Percentiles rank a stretch among this genome's conserved stretches.
phyloP scores from a whole-genome alignment of 306 rosid genomes.

The Malus domestica region DNA sequence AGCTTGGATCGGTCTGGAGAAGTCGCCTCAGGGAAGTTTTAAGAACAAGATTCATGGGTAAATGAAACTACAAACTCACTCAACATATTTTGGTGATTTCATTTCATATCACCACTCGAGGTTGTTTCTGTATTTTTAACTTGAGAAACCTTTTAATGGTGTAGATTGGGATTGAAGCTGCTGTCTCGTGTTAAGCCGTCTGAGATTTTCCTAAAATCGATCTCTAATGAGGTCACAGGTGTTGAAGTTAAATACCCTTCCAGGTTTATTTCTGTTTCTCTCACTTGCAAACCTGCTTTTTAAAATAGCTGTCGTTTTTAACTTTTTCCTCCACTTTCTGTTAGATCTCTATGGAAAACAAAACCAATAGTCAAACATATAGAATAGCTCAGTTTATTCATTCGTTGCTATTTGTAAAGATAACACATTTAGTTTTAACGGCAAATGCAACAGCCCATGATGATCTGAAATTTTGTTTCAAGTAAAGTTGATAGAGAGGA shows the following conservation, averaged over 20 bases:
- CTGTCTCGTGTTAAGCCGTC: constrained; percentile 81
- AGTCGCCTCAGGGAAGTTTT: constrained; percentile 56
- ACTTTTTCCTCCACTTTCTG: background rate
- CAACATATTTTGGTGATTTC: background rate
- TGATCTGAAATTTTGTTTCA: background rate
- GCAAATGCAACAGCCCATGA: background rate
- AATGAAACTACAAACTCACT: background rate
- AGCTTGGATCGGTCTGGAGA: constrained; percentile 71
- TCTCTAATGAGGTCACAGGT: constrained; percentile 62
- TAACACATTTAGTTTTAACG: background rate
- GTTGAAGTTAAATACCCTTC: constrained; percentile 78
- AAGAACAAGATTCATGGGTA: constrained; percentile 78
- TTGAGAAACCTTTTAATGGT: constrained; percentile 3
- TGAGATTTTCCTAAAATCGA: constrained; percentile 79
- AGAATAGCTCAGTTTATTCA: background rate
- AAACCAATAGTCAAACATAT: background rate
- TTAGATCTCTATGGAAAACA: background rate
- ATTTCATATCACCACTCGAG: background rate
- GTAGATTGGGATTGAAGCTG: constrained; percentile 71
- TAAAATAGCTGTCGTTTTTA: background rate
- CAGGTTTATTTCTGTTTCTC: constrained; percentile 44
- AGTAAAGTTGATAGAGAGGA: background rate
- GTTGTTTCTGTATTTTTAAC: background rate
- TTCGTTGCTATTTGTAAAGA: background rate
- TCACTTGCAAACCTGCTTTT: background rate